These are phyloP conservation scores for Pythium scleroteichum DNA, from an alignment of 352 stramenopile genomes.

Conservation along the genomic window DNA sequence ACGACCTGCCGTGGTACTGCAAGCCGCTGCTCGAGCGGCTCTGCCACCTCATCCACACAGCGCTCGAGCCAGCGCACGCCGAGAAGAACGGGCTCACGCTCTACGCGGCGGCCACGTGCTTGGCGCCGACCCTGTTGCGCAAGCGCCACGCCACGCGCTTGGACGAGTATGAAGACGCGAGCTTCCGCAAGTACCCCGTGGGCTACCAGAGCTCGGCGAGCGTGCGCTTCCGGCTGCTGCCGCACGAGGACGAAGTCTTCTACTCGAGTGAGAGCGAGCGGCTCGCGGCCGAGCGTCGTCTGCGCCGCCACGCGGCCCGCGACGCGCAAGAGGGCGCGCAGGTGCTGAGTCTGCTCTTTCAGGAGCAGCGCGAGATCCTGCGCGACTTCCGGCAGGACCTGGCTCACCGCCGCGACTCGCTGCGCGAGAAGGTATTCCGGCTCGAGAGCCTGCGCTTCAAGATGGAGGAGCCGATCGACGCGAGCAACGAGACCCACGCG, in stretches of 20 bases:
- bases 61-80: constrained; percentile 55
- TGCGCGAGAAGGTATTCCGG: constrained; percentile 65
- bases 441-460: constrained; percentile 74
- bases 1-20: constrained; percentile 80
- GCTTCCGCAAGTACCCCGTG: constrained; percentile 70
- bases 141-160: constrained; percentile 53
- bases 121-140: constrained; percentile 70
- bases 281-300: constrained; percentile 37
- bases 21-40: constrained; percentile 77
- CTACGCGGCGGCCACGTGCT: constrained; percentile 61
- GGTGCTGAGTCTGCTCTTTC: constrained; percentile 64
- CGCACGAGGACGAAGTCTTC: constrained; percentile 42
- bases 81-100: constrained; percentile 70
- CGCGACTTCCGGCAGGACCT: constrained; percentile 67
- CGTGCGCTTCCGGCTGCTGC: constrained; percentile 54
- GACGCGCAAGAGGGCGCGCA: constrained; percentile 70
- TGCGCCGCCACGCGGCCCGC: constrained; percentile 53
- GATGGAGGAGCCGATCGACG: constrained; percentile 68
- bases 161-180: constrained; percentile 71
- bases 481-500: constrained; percentile 50
- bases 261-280: constrained; percentile 39
- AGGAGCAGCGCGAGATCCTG: constrained; percentile 55
- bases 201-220: constrained; percentile 56
- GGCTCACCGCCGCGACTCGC: constrained; percentile 34
- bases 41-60: constrained; percentile 62